phyloP scores from a whole-genome alignment of 768 basidiomycete genomes.

The Tylopilus sp. region DNA sequence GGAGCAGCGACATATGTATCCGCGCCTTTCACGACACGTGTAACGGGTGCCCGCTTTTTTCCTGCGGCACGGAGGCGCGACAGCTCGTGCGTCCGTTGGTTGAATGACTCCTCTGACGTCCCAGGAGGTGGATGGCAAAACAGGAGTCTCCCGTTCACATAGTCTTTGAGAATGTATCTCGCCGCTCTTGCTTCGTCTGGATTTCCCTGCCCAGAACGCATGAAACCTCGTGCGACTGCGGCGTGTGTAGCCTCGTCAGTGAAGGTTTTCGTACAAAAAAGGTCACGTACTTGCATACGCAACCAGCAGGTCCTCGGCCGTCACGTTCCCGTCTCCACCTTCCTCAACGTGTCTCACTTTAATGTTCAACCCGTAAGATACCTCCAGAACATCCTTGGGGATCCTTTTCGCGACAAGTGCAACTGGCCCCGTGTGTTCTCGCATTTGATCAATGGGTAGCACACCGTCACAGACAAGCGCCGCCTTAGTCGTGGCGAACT shows the following conservation, averaged over 20 bases:
- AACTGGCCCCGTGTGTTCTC: conserved; percentile 86
- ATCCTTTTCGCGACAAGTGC: conserved; percentile 75
- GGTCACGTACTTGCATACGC: conserved; percentile 84
- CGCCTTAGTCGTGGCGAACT: conserved; percentile 95
- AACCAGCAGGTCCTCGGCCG: conserved; percentile 78
- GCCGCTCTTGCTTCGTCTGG: conserved; percentile 96
- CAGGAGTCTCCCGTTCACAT: conserved; percentile 89
- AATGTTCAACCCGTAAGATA: conserved; percentile 82
- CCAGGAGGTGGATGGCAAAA: conserved; percentile 89
- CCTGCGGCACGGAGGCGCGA: conserved; percentile 56
- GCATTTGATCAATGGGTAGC: conserved; percentile 94
- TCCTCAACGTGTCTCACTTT: conserved; percentile 65
- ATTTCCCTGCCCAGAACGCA: conserved; percentile 91
- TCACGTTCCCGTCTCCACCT: conserved; percentile 73
- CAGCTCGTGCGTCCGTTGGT: conserved; percentile 61
- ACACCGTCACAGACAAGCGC: conserved; percentile 97
- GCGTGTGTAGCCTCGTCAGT: conserved; percentile 14
- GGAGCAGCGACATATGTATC: conserved; percentile 67
- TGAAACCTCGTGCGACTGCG: conserved; percentile 89
- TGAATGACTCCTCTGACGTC: conserved; percentile 64
- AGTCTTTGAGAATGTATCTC: conserved; percentile 92
- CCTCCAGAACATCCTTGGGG: conserved; percentile 81
- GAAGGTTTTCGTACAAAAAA: background rate
- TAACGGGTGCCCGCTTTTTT: conserved; percentile 88
- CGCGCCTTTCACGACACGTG: conserved; percentile 79